A percentile compares a stretch with the other conserved stretches of the same genome.
Conservation (phyloP, 495 filamentous ascomycete genomes). For the Parathielavia appendiculata region DNA sequence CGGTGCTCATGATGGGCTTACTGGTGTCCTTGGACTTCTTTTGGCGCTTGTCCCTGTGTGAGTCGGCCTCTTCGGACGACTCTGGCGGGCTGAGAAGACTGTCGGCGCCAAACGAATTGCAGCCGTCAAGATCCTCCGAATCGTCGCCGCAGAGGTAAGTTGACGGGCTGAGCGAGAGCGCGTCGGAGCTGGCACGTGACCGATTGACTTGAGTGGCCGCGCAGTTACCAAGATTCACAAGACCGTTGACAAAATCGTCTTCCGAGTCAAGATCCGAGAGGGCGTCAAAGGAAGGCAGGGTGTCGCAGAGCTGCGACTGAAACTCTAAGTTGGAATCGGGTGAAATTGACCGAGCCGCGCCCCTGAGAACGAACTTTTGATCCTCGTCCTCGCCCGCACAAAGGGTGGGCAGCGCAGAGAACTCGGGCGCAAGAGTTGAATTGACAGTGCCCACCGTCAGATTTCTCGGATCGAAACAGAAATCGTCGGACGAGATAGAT, state of each 20-base stretch:
- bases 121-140: slow-evolving; percentile 64
- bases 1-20: slow-evolving; percentile 45
- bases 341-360: slow-evolving; percentile 50
- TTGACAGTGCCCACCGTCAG: slow-evolving; percentile 69
- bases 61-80: slow-evolving; percentile 42
- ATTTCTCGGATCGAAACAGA: slow-evolving; percentile 83
- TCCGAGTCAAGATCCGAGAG: slow-evolving; percentile 90
- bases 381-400: slow-evolving; percentile 72
- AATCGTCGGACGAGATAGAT: slow-evolving; percentile 66
- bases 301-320: slow-evolving; percentile 50
- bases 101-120: slow-evolving; percentile 48
- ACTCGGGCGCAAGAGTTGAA: slow-evolving; percentile 54
- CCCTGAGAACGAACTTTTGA: slow-evolving; percentile 64
- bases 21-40: slow-evolving; percentile 50
- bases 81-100: slow-evolving; percentile 45
- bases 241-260: slow-evolving; percentile 74
- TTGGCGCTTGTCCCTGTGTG: slow-evolving; percentile 58
- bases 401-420: slow-evolving; percentile 52
- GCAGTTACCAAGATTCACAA: slow-evolving; percentile 60
- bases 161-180: slow-evolving; percentile 65
- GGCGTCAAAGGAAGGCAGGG: slow-evolving; percentile 74
- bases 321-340: slow-evolving; percentile 52
- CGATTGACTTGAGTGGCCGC: slow-evolving; percentile 58
- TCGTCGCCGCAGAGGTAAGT: slow-evolving; percentile 71
- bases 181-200: slow-evolving; percentile 68